Conservation (phyloP, 139 green algal species). For the Chlorella sp. region DNA sequence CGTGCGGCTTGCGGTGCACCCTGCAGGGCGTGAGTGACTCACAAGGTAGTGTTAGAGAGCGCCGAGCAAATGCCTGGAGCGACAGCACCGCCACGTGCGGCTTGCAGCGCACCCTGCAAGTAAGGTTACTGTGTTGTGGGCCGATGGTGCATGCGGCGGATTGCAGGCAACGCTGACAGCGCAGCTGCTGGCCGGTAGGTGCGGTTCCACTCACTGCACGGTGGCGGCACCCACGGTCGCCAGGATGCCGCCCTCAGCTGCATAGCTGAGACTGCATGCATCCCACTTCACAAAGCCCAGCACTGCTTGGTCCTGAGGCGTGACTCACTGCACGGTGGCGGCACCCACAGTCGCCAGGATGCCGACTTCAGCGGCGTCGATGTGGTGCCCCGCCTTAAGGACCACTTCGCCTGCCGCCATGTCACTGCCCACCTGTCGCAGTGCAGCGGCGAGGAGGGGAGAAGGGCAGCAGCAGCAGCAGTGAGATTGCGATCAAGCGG, state of each 20-base stretch:
- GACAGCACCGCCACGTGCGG: conserved; percentile 65
- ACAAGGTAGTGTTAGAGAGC: background rate
- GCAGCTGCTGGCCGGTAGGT: too few species aligned
- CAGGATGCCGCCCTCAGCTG: too few species aligned
- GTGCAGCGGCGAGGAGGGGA: background rate
- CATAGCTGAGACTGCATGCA: background rate
- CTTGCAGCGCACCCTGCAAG: conserved; percentile 53
- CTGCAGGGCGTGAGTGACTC: background rate
- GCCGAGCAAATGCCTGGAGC: too few species aligned
- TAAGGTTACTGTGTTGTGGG: too few species aligned
- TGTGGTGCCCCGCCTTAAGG: conserved; percentile 72
- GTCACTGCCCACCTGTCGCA: conserved; percentile 74
- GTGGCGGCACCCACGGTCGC: too few species aligned
- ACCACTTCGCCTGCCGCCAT: conserved; percentile 77
- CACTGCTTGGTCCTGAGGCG: background rate
- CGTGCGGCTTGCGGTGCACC: conserved; percentile 61
- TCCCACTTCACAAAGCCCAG: background rate
- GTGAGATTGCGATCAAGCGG: too few species aligned
- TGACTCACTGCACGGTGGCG: conserved; percentile 50
- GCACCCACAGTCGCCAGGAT: conserved; percentile 92
- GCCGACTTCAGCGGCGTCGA: conserved; percentile 88
- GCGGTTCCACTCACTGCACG: too few species aligned
- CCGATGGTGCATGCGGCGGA: too few species aligned
- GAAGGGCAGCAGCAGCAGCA: background rate
- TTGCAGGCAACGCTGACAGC: too few species aligned